Evolutionary conservation across 192 early-diverging fungal species (phyloP).

Genomic region (Coemansia sp.): DNA sequence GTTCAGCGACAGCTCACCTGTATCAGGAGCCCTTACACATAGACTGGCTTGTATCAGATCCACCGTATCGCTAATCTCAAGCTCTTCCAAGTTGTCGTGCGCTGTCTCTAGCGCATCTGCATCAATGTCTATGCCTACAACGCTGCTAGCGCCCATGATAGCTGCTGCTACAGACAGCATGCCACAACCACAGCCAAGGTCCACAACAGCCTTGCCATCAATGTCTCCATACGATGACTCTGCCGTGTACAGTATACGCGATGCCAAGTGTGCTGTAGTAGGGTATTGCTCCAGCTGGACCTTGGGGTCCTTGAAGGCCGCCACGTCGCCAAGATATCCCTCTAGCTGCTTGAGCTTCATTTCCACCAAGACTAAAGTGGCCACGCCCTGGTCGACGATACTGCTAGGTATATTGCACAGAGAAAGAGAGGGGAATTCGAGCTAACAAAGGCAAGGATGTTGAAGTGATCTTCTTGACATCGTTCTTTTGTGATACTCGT

Average conservation of each 20-base stretch:
- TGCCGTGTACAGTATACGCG: conserved; percentile 75
- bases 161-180: conserved; percentile 67
- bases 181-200: conserved; percentile 79
- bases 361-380: neutral
- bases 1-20: conserved; percentile 25
- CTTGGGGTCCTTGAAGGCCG: conserved; percentile 68
- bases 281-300: conserved; percentile 79
- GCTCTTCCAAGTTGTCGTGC: conserved; percentile 62
- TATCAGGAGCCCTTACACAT: conserved; percentile 13
- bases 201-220: conserved; percentile 66
- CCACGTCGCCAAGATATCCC: conserved; percentile 62
- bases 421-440: neutral
- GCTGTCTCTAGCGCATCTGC: conserved; percentile 69
- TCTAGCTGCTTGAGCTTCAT: conserved; percentile 80
- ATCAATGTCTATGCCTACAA: conserved; percentile 70
- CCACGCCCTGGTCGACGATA: neutral
- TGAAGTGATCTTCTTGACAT: too few relatives aligned
- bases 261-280: conserved; percentile 73
- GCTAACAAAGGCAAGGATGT: neutral
- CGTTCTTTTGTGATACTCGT: neutral
- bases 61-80: conserved; percentile 60
- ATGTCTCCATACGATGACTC: conserved; percentile 72
- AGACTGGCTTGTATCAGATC: conserved; percentile 67
- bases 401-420: neutral
- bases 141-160: conserved; percentile 61